Evolutionary conservation across 73 alveolate genomes (phyloP).

Genomic region (Stentor roeselii): DNA sequence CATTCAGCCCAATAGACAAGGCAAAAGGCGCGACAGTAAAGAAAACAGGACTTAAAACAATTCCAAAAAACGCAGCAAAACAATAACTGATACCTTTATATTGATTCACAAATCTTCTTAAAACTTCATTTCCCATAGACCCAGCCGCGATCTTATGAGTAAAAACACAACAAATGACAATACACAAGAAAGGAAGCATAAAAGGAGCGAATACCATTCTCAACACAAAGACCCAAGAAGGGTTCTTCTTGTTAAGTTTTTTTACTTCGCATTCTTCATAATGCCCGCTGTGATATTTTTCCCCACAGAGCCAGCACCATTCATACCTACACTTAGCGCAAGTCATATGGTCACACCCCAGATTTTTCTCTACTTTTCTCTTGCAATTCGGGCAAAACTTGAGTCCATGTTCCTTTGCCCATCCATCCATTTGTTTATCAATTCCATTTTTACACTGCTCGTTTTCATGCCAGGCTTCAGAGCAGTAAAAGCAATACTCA

Average conservation of each 20-base stretch:
- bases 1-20: neutral
- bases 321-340: slow-evolving; percentile 68
- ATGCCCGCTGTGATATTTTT: neutral
- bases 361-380: slow-evolving; percentile 62
- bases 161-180: neutral
- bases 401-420: slow-evolving; percentile 35
- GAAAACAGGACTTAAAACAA: neutral
- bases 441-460: neutral
- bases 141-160: neutral
- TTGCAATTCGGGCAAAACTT: slow-evolving; percentile 78
- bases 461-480: slow-evolving; percentile 3
- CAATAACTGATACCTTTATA: neutral
- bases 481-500: slow-evolving; percentile 18
- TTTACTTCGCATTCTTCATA: neutral
- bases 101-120: neutral
- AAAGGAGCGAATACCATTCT: neutral
- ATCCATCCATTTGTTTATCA: neutral
- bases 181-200: neutral
- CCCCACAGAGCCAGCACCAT: slow-evolving; percentile 82
- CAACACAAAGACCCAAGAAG: neutral
- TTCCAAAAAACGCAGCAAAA: neutral
- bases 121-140: neutral
- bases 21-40: slow-evolving; percentile 17
- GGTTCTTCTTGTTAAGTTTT: neutral
- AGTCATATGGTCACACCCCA: slow-evolving; percentile 89